Conservation (phyloP, 345 rosid genomes). For the Clarkia xantiana region DNA sequence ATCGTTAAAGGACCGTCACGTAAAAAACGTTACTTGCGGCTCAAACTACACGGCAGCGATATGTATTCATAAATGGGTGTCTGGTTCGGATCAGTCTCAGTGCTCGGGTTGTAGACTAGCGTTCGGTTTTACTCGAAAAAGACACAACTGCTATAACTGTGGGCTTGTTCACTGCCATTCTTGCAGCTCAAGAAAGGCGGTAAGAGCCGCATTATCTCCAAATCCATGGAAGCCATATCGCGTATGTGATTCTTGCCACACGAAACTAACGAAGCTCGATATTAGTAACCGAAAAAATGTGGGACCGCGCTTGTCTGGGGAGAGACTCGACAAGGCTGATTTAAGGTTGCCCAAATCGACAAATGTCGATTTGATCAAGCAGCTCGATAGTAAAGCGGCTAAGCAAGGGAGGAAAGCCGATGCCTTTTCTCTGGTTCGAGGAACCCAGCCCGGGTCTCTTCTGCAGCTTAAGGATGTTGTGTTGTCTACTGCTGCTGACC, state of each 20-base stretch:
- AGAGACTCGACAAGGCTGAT: constrained; percentile 80
- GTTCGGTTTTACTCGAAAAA: constrained; percentile 82
- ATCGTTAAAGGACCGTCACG: constrained; percentile 80
- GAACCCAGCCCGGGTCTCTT: constrained; percentile 66
- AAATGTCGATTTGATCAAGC: constrained; percentile 85
- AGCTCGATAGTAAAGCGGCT: constrained; percentile 83
- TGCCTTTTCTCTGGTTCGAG: constrained; percentile 55
- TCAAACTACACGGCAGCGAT: constrained; percentile 74
- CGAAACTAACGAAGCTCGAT: constrained; percentile 53
- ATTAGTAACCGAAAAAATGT: constrained; percentile 41
- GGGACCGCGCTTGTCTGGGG: constrained; percentile 81
- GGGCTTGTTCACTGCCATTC: constrained; percentile 97
- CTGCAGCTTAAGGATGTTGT: constrained; percentile 75
- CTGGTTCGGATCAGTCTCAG: constrained; percentile 82
- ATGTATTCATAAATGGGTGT: constrained; percentile 90
- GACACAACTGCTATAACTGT: constrained; percentile 94
- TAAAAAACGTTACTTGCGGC: constrained; percentile 74
- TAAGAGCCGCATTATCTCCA: constrained; percentile 75
- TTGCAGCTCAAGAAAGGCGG: constrained; percentile 77
- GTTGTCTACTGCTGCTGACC: constrained; percentile 44
- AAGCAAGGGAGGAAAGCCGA: constrained; percentile 77
- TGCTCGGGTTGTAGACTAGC: constrained; percentile 91
- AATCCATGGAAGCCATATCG: constrained; percentile 80
- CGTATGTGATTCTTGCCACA: constrained; percentile 79
- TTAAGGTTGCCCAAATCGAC: constrained; percentile 61